Evolutionary conservation across 1,139 yeast genomes (phyloP).

Genomic region (Hansenula lynferdii): DNA sequence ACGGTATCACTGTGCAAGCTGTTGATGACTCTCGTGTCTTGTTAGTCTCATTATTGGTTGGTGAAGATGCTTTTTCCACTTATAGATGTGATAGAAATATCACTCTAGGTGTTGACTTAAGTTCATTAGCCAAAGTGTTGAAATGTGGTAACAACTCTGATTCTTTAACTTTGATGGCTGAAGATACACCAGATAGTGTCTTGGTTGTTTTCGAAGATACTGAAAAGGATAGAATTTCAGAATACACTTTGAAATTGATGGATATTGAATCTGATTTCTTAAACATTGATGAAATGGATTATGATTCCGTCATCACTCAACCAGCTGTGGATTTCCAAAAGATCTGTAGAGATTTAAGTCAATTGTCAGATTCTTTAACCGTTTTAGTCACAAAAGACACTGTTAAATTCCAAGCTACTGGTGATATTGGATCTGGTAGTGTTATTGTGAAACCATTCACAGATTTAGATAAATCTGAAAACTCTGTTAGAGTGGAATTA

Average conservation of each 20-base stretch:
- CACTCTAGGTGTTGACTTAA: constrained; percentile 88
- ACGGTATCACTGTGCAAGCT: constrained; percentile 95
- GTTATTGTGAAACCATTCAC: constrained; percentile 82
- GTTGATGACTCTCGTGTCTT: constrained; percentile 97
- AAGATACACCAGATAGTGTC: constrained; percentile 83
- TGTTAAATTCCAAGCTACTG: constrained; percentile 85
- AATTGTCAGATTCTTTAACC: constrained; percentile 81
- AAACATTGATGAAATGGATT: constrained; percentile 91
- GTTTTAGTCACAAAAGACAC: constrained; percentile 89
- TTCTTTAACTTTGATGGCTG: constrained; percentile 83
- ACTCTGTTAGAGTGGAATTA: constrained; percentile 70
- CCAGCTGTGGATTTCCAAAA: constrained; percentile 88
- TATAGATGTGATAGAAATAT: constrained; percentile 95
- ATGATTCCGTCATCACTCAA: constrained; percentile 81
- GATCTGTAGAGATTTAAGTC: constrained; percentile 82
- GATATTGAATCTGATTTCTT: constrained; percentile 95
- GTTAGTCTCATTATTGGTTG: constrained; percentile 82
- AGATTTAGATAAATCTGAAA: constrained; percentile 76
- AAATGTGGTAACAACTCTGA: constrained; percentile 92
- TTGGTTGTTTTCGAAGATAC: constrained; percentile 86
- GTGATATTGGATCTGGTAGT: constrained; percentile 88
- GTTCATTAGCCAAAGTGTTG: constrained; percentile 79
- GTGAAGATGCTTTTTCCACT: constrained; percentile 84
- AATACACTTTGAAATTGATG: constrained; percentile 89
- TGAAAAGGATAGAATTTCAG: constrained; percentile 86